Evolutionary conservation across 2,329 filamentous ascomycete species (phyloP).

Genomic region (Golovinomyces cichoracearum): DNA sequence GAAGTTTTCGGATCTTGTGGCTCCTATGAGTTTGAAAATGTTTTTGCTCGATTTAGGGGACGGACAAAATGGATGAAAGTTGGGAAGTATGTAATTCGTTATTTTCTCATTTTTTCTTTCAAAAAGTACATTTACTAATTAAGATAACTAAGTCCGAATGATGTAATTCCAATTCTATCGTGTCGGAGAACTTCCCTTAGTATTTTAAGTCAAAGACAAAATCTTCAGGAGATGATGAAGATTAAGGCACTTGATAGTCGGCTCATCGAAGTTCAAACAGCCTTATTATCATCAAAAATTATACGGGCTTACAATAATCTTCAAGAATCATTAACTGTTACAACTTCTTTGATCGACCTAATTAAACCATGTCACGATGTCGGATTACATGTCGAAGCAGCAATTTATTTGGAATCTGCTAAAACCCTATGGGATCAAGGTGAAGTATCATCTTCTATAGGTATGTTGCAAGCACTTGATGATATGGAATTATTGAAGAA

Average conservation of each 20-base stretch:
- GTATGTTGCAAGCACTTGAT: constrained; percentile 56
- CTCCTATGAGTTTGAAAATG: constrained; percentile 30
- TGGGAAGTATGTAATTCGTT: constrained; percentile 34
- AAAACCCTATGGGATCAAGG: constrained; percentile 86
- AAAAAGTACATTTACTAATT: neutral
- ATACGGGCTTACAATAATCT: constrained; percentile 56
- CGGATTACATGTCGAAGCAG: constrained; percentile 53
- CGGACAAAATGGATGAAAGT: constrained; percentile 59
- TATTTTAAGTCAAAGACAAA: constrained; percentile 43
- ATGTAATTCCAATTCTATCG: constrained; percentile 56
- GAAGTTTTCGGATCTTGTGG: constrained; percentile 41
- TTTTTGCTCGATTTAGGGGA: constrained; percentile 35
- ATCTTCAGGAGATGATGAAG: constrained; percentile 33
- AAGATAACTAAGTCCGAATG: constrained; percentile 37
- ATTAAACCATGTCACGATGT: constrained; percentile 40
- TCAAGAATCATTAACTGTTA: constrained; percentile 67
- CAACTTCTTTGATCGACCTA: constrained; percentile 58
- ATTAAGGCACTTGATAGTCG: constrained; percentile 37
- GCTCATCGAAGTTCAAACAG: constrained; percentile 48
- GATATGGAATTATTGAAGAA: constrained; percentile 32
- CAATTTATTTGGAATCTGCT: constrained; percentile 57
- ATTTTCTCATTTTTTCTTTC: neutral
- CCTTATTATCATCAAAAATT: constrained; percentile 48
- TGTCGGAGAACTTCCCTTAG: constrained; percentile 64
- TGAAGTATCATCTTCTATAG: constrained; percentile 68